Conservation (phyloP, 73 alveolate genomes). For the Effrenium voratum region DNA sequence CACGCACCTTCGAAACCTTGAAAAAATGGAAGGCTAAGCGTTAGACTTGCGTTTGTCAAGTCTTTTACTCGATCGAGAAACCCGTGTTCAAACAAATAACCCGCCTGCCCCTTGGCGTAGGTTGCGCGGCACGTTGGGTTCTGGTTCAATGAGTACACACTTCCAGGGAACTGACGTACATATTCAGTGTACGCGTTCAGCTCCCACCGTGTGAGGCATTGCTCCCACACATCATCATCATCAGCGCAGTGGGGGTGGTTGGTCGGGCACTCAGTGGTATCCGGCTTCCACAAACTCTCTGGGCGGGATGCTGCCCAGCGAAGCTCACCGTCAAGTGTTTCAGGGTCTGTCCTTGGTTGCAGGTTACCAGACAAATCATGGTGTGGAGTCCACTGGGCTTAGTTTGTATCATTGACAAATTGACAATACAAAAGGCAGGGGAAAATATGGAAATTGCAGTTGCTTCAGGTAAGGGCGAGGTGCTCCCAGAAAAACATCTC, state of each 20-base stretch:
- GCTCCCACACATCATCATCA: background rate
- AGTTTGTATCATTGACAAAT: too few species aligned
- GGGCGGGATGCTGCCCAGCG: conserved; percentile 41
- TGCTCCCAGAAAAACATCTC: conserved; percentile 3
- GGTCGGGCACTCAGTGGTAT: background rate
- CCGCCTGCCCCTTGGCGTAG: conserved; percentile 7
- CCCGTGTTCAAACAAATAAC: too few species aligned
- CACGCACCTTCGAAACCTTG: too few species aligned
- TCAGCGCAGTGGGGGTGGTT: background rate
- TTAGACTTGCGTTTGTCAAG: too few species aligned
- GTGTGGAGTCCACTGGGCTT: too few species aligned
- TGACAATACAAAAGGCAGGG: background rate
- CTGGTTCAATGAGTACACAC: conserved; percentile 37
- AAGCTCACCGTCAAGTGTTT: background rate
- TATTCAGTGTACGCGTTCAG: background rate
- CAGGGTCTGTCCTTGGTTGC: background rate
- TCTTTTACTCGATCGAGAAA: too few species aligned
- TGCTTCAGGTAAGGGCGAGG: too few species aligned
- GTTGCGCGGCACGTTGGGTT: background rate
- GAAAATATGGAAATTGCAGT: too few species aligned
- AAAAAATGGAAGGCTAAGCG: too few species aligned
- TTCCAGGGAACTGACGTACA: background rate
- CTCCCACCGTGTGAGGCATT: conserved; percentile 29
- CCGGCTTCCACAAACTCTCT: background rate
- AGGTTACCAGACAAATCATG: too few species aligned